Conservation (phyloP, 164 flowering plant genomes). For the Dillenia suffruticosa region DNA sequence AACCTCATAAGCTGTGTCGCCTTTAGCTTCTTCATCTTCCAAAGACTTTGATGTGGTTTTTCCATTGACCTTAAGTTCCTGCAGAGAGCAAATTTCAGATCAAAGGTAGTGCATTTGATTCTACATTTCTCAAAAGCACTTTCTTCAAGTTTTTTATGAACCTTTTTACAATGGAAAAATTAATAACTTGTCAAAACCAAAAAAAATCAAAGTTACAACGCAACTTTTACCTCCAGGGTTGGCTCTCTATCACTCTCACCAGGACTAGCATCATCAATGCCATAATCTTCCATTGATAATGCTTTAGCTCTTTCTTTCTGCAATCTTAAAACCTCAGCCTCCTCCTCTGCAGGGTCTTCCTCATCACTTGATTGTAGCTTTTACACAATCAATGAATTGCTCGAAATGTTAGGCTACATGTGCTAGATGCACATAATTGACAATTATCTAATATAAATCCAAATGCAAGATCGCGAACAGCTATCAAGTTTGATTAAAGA, state of each 20-base stretch:
- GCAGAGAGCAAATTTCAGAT: slow-evolving; percentile 1
- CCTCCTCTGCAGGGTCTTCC: slow-evolving; percentile 62
- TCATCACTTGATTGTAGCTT: slow-evolving; percentile 74
- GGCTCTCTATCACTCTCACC: slow-evolving; percentile 53
- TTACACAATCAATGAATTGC: too few species aligned
- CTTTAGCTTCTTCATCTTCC: slow-evolving; percentile 27
- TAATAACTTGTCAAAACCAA: neutral
- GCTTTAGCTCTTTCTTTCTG: slow-evolving; percentile 46
- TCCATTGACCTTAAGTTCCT: slow-evolving; percentile 51
- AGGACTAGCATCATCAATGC: slow-evolving; percentile 49
- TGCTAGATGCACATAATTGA: too few species aligned
- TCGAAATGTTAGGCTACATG: too few species aligned
- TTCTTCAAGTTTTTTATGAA: neutral
- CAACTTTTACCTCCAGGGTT: slow-evolving; percentile 47
- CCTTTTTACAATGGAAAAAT: neutral
- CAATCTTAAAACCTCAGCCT: slow-evolving; percentile 53
- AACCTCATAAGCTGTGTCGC: slow-evolving; percentile 42
- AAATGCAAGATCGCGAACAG: too few species aligned
- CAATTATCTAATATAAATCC: too few species aligned
- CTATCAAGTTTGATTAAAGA: too few species aligned
- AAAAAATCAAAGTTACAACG: neutral
- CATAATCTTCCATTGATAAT: slow-evolving; percentile 59
- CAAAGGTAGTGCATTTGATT: too few species aligned
- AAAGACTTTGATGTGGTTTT: slow-evolving; percentile 22
- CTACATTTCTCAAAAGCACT: too few species aligned